Evolutionary conservation across 2,329 filamentous ascomycete genomes (phyloP), one percentile per base, ranked within the genome.

Genomic region (Pseudocercospora cruenta): DNA sequence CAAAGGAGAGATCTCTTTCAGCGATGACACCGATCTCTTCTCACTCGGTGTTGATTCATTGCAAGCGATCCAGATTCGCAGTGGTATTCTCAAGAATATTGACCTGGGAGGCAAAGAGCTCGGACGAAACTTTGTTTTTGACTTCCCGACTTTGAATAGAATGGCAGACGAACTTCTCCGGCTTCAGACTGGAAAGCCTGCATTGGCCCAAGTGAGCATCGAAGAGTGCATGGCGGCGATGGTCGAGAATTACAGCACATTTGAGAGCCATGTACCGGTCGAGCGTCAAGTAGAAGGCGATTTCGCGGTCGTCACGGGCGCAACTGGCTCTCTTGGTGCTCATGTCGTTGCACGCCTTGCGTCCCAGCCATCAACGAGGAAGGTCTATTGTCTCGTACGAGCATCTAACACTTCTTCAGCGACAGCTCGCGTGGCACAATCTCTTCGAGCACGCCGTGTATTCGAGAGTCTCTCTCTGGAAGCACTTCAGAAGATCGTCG

Each of bases 281-380:
- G 58, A 64, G 12, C 64, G 45, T 19, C 24, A 33, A 28, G 19
- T 22, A 24, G 45, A 64, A 49, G 62, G 62, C 24, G 58, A 62
- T 28, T 63, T 62, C 47, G 49, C 68, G 1, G 55, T 74, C 21
- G 64, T 91, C 1, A 91, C 89, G 0, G 89, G 89, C 1, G 84
- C 85, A 0, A 91, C 89, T 0, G 89, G 89, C 0, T 88, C 87
- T 0, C 80, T 91, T 0, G 89, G 89, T 1, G 82, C 86, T 0
- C 87, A 90, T 67, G 78, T 89, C 0, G 80, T 87, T 2, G 69
- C 75, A 1, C 72, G 78, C n/a, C 71, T 81, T 3, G 72, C 76
- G 19, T 60, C 45, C 10, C 70, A 72, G 4, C 61, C 70, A 4
- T 67, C 69, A 21, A 73, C 79, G 4, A 64, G 68, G 7, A 76